Conservation (phyloP, 305 asterid species). For the Fraxinus baroniana region DNA sequence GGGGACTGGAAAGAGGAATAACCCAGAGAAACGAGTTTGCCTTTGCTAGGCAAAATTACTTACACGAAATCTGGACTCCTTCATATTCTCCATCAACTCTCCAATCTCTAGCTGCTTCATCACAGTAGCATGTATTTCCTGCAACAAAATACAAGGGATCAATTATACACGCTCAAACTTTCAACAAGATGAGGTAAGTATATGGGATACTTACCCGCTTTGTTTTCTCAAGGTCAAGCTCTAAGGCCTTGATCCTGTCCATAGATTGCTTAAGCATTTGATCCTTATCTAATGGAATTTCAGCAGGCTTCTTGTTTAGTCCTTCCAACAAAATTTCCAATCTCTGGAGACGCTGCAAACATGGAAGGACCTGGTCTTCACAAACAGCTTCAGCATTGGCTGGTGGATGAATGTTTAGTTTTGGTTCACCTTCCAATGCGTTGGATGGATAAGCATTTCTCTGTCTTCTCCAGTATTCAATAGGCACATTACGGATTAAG, state of each 20-base stretch:
- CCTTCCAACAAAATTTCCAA: conserved; percentile 78
- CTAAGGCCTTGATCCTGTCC: conserved; percentile 81
- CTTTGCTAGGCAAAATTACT: conserved; percentile 6
- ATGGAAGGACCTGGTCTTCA: conserved; percentile 52
- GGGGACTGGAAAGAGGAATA: not conserved
- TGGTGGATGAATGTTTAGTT: conserved; percentile 26
- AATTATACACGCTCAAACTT: conserved; percentile 4
- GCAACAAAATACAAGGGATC: conserved; percentile 21
- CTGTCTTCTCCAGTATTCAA: conserved; percentile 52
- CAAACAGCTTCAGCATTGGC: conserved; percentile 31
- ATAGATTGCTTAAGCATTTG: conserved; percentile 76
- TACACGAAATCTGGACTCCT: conserved; percentile 48
- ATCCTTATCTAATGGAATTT: conserved; percentile 82
- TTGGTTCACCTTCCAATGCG: conserved; percentile 35
- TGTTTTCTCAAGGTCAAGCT: conserved; percentile 83
- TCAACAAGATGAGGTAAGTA: not conserved
- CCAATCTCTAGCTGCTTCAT: conserved; percentile 76
- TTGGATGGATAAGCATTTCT: conserved; percentile 36
- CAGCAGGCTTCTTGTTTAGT: conserved; percentile 68
- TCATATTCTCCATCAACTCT: conserved; percentile 64
- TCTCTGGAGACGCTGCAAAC: conserved; percentile 68
- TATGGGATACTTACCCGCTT: conserved; percentile 59
- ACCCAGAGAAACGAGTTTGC: not conserved
- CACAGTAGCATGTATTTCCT: conserved; percentile 67
- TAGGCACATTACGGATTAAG: conserved; percentile 39